Evolutionary conservation across 768 basidiomycete genomes (phyloP).

Genomic region (Udeniomyces megalosporus): DNA sequence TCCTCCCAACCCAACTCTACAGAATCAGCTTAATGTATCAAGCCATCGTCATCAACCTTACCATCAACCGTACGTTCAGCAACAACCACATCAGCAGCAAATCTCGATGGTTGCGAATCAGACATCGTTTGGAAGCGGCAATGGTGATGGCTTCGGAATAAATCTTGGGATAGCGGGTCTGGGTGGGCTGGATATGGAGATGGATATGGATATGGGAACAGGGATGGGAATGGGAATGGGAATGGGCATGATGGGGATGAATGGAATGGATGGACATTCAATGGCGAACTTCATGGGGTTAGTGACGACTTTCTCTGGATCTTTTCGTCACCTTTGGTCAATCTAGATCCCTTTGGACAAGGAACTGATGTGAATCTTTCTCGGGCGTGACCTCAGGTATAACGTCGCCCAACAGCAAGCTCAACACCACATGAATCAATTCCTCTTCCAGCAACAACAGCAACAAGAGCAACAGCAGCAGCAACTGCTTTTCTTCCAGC

Average conservation of each 20-base stretch:
- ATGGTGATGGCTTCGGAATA: too few relatives aligned
- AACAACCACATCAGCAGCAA: too few relatives aligned
- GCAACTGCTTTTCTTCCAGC: background rate
- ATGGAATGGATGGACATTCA: background rate
- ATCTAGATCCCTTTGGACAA: background rate
- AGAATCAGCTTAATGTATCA: too few relatives aligned
- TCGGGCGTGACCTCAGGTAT: too few relatives aligned
- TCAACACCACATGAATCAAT: background rate
- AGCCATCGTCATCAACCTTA: too few relatives aligned
- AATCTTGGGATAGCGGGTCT: background rate
- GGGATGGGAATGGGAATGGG: constrained; percentile 2
- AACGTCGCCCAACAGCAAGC: background rate
- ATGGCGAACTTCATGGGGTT: too few relatives aligned
- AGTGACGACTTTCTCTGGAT: too few relatives aligned
- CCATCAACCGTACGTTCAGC: too few relatives aligned
- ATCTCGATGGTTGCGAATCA: too few relatives aligned
- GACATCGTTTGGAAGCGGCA: too few relatives aligned
- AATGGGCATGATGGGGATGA: background rate
- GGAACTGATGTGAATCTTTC: background rate
- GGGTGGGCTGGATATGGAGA: constrained; percentile 22
- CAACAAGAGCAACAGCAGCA: background rate
- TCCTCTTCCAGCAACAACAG: background rate
- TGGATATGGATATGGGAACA: constrained; percentile 31
- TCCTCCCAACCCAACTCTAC: too few relatives aligned
- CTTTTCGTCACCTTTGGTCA: background rate